phyloP scores from a whole-genome alignment of 805 yeast genomes.

The Candida hungchunana region DNA sequence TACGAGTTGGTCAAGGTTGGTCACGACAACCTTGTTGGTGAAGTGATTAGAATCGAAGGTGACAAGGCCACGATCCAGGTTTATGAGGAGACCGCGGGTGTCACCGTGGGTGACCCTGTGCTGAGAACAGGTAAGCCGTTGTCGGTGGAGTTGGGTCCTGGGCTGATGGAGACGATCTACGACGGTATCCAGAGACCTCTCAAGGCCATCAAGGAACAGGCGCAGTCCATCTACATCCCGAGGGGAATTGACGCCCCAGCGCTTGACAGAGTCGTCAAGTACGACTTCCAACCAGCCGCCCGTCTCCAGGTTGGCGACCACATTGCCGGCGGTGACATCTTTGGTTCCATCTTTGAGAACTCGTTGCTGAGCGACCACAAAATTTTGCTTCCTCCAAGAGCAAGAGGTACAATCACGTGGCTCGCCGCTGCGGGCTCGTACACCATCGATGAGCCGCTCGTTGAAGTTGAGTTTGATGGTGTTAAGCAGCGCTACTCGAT shows the following conservation, averaged over 20 bases:
- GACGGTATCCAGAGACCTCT: constrained; percentile 99
- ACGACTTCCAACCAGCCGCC: constrained; percentile 79
- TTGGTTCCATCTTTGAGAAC: constrained; percentile 91
- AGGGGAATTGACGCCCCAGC: constrained; percentile 98
- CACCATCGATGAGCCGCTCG: constrained; percentile 80
- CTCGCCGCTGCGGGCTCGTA: constrained; percentile 90
- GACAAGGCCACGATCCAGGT: constrained; percentile 99
- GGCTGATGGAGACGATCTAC: constrained; percentile 97
- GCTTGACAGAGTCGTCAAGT: constrained; percentile 73
- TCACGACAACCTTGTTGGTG: constrained; percentile 95
- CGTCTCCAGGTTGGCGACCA: constrained; percentile 90
- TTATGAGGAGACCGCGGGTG: constrained; percentile 99
- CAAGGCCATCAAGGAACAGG: constrained; percentile 80
- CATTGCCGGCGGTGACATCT: constrained; percentile 96
- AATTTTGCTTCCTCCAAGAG: constrained; percentile 95
- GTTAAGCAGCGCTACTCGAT: constrained; percentile 73
- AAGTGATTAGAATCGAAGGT: constrained; percentile 92
- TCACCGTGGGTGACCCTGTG: constrained; percentile 98
- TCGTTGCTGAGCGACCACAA: constrained; percentile 90
- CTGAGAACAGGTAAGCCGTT: constrained; percentile 98
- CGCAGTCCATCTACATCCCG: constrained; percentile 95
- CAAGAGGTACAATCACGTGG: constrained; percentile 92
- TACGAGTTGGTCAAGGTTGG: constrained; percentile 98
- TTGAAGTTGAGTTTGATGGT: constrained; percentile 96
- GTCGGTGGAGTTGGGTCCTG: constrained; percentile 98